Base-by-base conservation (phyloP, 2,329 filamentous ascomycete species). In the Hypoxylon sp. region DNA sequence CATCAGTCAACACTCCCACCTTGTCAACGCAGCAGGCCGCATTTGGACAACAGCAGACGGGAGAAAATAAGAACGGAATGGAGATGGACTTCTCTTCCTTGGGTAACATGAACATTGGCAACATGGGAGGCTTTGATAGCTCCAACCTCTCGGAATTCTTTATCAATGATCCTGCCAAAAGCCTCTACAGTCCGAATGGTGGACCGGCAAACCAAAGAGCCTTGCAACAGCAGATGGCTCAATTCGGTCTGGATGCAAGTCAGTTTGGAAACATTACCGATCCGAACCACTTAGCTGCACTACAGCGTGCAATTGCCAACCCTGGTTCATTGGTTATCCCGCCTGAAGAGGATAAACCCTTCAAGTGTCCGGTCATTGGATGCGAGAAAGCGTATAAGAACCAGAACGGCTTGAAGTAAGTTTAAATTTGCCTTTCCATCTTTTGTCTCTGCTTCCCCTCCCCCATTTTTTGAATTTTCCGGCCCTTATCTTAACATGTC, bases 301-400 rank as follows among this genome's bases (percentile, higher is more conserved):
- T 88, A 41, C 85, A 88, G 70, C 83, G 86, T 52, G 76, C 76
- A 14, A 76, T 78, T 37, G 74, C 74, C 8, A 78, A 77, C 46
- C 81, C 88, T 58, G 85, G 85, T 30, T 84, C 82, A n/a, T 82
- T 90, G 77, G 84, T 89, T 79, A 85, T 89, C 76, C 85, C 87
- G 63, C 91, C 91, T 14, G 95, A 98, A 77, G 95, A 99, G 77
- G 93, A 96, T 74, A 99, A 98, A 81, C 96, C 96, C 0, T 99
- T 97, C 85, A 92, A 94, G 78, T 99, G 96, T 75, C 96, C 96
- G 1, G 96, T 99, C 53, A 97, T 99, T 77, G 96, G 96, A 5
- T 99, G 96, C 76, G 96, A 98, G 79, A 99, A 99, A 84, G 95
- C 96, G 0, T 99, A 99, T 83, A 99, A 99, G 85, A 99, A 99